Base-by-base conservation (phyloP, 371 early-diverging fungal genomes). In the Mortierella sp. region DNA sequence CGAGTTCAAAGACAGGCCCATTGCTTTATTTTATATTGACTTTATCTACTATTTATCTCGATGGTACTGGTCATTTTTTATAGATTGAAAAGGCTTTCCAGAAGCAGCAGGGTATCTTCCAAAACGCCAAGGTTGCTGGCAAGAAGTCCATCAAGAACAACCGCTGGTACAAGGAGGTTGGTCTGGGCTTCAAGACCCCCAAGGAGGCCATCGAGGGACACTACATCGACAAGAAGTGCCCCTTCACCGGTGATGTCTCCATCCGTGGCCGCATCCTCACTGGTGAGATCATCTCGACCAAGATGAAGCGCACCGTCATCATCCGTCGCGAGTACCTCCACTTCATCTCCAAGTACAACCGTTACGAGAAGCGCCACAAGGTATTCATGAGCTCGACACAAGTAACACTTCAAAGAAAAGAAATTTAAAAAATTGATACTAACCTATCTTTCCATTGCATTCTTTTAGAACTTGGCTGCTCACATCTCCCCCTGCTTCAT, bases 161-260 rank as follows among this genome's bases (percentile, higher is more conserved):
- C 65, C 90, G 95, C 79, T 98, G 97, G 96, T 94, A 91, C 93
- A 97, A 96, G 89, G 96, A 98, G 79, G 94, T 99, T 70, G 99
- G 99, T 85, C 91, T 96, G 66, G 99, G 99, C 70, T 97, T 97
- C 93, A 97, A 97, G 92, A 99, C 99, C 82, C 99, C 99, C 79
- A 89, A 92, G 84, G 99, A 97, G 81, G 99, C 99, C 79, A 95
- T 95, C 81, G 91, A 92, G 71, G 94, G 94, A 78, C 83, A 84
- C 84, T 99, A 99, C 92, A 94, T 99, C 64, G 99, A 99, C 89
- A 99, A 99, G 92, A 99, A 99, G 93, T 99, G 99, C 91, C 99
- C 99, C 78, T 99, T 99, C 95, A 97, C 98, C 72, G 94, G 98
- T 80, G 91, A 96, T 81, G 96, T 99, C 81, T 92, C 91, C 83